Conservation (phyloP, 2,329 filamentous ascomycete genomes). For the Lachnellula willkommii region DNA sequence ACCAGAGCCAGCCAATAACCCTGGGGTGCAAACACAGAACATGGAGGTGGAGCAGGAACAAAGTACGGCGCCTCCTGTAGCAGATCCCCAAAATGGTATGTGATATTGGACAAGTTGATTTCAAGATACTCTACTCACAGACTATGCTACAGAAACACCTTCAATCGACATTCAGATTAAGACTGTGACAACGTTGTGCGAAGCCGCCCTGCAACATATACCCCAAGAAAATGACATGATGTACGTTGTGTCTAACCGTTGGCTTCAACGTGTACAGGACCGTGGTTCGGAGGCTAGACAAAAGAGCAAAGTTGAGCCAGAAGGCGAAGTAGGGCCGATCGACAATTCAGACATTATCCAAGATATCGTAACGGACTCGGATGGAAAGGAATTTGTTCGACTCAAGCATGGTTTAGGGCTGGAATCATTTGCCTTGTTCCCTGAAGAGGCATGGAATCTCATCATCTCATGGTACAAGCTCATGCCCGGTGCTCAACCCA, state of each 20-base stretch:
- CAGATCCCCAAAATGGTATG: slow-evolving; percentile 3
- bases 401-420: slow-evolving; percentile 63
- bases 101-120: not conserved
- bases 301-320: slow-evolving; percentile 53
- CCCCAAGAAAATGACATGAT: slow-evolving; percentile 68
- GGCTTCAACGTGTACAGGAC: slow-evolving; percentile 70
- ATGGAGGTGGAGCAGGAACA: not conserved
- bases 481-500: slow-evolving; percentile 61
- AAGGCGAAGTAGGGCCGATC: slow-evolving; percentile 64
- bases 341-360: slow-evolving; percentile 82
- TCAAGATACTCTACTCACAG: not conserved
- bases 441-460: slow-evolving; percentile 74
- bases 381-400: slow-evolving; percentile 59
- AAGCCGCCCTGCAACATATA: slow-evolving; percentile 42
- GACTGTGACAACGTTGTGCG: slow-evolving; percentile 59
- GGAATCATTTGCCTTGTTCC: slow-evolving; percentile 73
- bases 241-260: slow-evolving; percentile 72
- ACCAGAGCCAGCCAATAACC: slow-evolving; percentile 1
- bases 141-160: slow-evolving; percentile 29
- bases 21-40: not conserved
- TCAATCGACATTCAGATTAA: slow-evolving; percentile 67
- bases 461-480: slow-evolving; percentile 80
- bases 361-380: slow-evolving; percentile 48
- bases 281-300: slow-evolving; percentile 55
- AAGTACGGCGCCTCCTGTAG: not conserved